A percentile compares a stretch with the other conserved stretches of the same genome.
phyloP scores from a whole-genome alignment of 1,284 basidiomycete genomes.

The Tilletia setariae region DNA sequence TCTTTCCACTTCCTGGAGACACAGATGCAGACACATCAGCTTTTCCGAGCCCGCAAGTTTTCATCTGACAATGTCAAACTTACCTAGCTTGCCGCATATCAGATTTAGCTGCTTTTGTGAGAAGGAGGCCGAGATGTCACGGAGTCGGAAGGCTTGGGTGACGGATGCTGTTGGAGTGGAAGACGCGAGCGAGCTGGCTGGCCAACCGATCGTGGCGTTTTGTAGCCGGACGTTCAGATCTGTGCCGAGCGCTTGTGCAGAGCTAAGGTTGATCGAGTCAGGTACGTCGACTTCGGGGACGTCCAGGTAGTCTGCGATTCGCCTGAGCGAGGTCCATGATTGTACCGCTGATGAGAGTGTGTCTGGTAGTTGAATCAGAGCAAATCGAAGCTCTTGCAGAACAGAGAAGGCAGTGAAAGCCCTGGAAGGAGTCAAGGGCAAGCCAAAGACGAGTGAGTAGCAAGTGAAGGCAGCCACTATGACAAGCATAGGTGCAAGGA shows the following conservation, averaged over 20 bases:
- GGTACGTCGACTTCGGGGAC: slow-evolving; percentile 71
- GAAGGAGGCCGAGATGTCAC: slow-evolving; percentile 31
- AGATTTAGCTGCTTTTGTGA: slow-evolving; percentile 32
- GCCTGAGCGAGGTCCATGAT: slow-evolving; percentile 71
- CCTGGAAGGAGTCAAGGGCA: slow-evolving; percentile 30
- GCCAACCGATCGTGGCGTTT: slow-evolving; percentile 62
- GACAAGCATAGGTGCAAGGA: slow-evolving; percentile 30
- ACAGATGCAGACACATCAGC: too few species aligned
- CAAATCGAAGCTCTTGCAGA: slow-evolving; percentile 37
- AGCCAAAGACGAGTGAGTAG: slow-evolving; percentile 30
- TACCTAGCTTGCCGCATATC: slow-evolving; percentile 32
- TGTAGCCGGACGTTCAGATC: slow-evolving; percentile 64
- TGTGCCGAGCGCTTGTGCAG: slow-evolving; percentile 61
- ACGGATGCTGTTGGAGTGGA: slow-evolving; percentile 13
- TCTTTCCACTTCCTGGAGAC: slow-evolving; percentile 44
- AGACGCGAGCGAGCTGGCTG: neutral
- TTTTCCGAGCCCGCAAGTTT: neutral
- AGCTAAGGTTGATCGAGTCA: slow-evolving; percentile 40
- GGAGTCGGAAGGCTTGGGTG: slow-evolving; percentile 28
- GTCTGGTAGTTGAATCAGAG: slow-evolving; percentile 35
- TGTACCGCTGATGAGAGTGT: slow-evolving; percentile 55
- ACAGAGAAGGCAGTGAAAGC: slow-evolving; percentile 40
- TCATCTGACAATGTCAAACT: neutral
- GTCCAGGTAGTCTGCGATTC: slow-evolving; percentile 73
- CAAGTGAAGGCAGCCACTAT: slow-evolving; percentile 34